These are phyloP conservation scores for Pseudonitzschia delicatissima DNA, from an alignment of 108 stramenopile genomes.

Conservation along the genomic window DNA sequence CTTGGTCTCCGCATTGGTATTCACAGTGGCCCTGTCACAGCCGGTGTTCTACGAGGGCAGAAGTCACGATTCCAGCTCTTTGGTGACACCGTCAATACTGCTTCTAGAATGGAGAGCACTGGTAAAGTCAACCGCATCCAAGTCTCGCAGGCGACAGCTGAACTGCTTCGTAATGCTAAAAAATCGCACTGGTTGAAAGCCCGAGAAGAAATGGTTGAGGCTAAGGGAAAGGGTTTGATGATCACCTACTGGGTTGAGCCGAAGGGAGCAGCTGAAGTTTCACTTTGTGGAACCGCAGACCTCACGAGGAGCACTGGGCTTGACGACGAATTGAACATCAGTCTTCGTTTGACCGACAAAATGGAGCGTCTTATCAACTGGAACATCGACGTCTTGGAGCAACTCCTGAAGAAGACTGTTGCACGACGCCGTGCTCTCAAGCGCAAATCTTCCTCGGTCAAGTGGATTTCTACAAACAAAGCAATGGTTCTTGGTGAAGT, in stretches of 20 bases:
- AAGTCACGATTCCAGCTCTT: constrained; percentile 62
- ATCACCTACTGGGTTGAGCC: constrained; percentile 51
- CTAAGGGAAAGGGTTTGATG: constrained; percentile 68
- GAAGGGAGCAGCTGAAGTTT: neutral
- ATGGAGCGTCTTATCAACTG: constrained; percentile 28
- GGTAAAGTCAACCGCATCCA: constrained; percentile 48
- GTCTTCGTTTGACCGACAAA: too few relatives aligned
- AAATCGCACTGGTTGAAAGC: constrained; percentile 46
- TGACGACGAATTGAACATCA: too few relatives aligned
- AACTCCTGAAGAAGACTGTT: constrained; percentile 20
- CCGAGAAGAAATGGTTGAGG: constrained; percentile 37
- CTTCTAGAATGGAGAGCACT: constrained; percentile 56
- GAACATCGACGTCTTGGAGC: constrained; percentile 33
- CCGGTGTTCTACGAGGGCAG: constrained; percentile 49
- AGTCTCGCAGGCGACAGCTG: constrained; percentile 47
- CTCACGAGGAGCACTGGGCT: too few relatives aligned
- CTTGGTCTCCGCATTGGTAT: constrained; percentile 55
- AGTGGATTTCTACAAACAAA: constrained; percentile 11
- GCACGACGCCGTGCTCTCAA: constrained; percentile 10
- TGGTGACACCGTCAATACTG: constrained; percentile 74
- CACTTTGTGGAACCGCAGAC: too few relatives aligned
- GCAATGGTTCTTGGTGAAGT: constrained; percentile 32
- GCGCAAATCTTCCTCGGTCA: constrained; percentile 1
- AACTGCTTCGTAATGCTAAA: constrained; percentile 33
- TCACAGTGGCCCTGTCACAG: constrained; percentile 58